Evolutionary conservation across 768 basidiomycete genomes (phyloP), one percentile per base, ranked within the genome.

Genomic region (Lactifluus volemus): DNA sequence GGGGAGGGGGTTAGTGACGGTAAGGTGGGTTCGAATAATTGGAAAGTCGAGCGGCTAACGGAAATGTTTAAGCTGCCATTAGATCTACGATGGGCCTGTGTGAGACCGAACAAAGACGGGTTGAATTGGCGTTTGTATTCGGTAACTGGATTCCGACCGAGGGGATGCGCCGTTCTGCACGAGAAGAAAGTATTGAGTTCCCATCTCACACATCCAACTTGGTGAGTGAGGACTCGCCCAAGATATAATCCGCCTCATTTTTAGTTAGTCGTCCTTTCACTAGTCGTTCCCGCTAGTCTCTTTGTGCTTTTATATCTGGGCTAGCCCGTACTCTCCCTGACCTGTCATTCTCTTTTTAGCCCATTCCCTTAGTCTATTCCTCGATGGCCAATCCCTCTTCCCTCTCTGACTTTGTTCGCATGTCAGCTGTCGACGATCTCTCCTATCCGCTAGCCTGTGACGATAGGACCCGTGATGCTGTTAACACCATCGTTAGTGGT

Each of bases 401-500:
- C 51, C 65, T 66, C 65, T 53, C 53, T 14, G 53, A 66, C 49
- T 66, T 59, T 49, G 63, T 66, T 39, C 65, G 65, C 49, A 66
- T 66, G 65, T 66, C 68, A 14, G 57, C 67, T 3, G 60, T 57
- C 10, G 67, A 66, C 50, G 68, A 67, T 29, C 45, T 63, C 38
- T 59, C 66, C 44, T 60, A 59, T 59, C 63, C 57, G 49, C 55
- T 61, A 42, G 58, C 58, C 32, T 67, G 58, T 55, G 60, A 68
- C 21, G 59, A 63, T 47, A 45, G 68, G 65, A 71, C 72, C 60
- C 63, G 72, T 52, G 84, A 85, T 60, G 84, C 85, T 63, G 80
- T 87, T 70, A 77, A 83, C 68, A 81, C 81, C 51, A 83, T 89
- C 63, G 80, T 86, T 64, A 81, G 78, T 63, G 80, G 80, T 47